phyloP scores from a whole-genome alignment of 2,329 filamentous ascomycete species.

The Phyllosticta citrichinensis region DNA sequence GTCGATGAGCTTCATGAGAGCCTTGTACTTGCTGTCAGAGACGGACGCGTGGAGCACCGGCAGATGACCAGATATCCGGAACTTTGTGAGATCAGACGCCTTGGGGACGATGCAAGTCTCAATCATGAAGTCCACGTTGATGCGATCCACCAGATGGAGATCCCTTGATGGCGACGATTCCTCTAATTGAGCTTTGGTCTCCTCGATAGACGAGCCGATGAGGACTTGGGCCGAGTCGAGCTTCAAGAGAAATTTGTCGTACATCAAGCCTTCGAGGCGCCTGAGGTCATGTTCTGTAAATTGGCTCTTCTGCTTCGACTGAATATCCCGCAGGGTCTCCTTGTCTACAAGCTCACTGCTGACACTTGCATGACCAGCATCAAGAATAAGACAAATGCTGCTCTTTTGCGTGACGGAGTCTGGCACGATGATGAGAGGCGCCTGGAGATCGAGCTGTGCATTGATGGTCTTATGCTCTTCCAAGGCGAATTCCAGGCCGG shows the following conservation, averaged over 20 bases:
- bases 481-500: constrained; percentile 88
- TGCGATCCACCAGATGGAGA: constrained; percentile 87
- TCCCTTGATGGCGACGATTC: constrained; percentile 57
- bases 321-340: constrained; percentile 77
- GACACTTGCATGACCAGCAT: constrained; percentile 91
- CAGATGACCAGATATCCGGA: constrained; percentile 82
- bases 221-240: constrained; percentile 90
- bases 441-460: constrained; percentile 88
- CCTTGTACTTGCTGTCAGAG: constrained; percentile 95
- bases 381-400: constrained; percentile 83
- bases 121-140: constrained; percentile 95
- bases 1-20: constrained; percentile 89
- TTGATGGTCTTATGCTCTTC: constrained; percentile 98
- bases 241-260: constrained; percentile 91
- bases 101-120: constrained; percentile 96
- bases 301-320: constrained; percentile 77
- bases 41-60: constrained; percentile 85
- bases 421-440: constrained; percentile 90
- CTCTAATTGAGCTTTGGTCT: constrained; percentile 72
- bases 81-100: constrained; percentile 81
- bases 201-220: constrained; percentile 86
- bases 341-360: constrained; percentile 90
- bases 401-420: constrained; percentile 76
- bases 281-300: constrained; percentile 86
- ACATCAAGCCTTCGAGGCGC: constrained; percentile 85